phyloP scores from a whole-genome alignment of 805 yeast genomes.

The Candida broadrunensis region DNA sequence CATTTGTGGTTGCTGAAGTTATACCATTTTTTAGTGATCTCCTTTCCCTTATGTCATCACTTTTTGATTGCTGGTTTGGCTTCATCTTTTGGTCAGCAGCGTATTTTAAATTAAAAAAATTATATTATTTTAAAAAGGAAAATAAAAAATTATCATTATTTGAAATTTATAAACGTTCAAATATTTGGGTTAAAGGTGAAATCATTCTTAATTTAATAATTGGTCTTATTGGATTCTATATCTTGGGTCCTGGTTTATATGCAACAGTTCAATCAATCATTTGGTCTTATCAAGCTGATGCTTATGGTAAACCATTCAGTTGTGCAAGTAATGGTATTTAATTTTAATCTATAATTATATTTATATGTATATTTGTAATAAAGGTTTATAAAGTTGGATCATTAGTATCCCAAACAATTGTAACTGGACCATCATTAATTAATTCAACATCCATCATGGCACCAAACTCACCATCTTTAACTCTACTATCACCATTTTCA shows the following conservation, averaged over 20 bases:
- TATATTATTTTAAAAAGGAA: conserved; percentile 14
- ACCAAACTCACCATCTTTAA: conserved; percentile 88
- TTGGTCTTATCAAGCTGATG: conserved; percentile 44
- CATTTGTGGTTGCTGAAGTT: conserved; percentile 60
- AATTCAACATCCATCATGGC: conserved; percentile 95
- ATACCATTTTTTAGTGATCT: conserved; percentile 63
- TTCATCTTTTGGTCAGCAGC: conserved; percentile 65
- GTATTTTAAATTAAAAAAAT: conserved; percentile 41
- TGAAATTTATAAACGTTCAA: conserved; percentile 23
- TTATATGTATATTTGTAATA: not conserved
- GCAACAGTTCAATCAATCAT: conserved; percentile 55
- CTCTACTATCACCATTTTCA: conserved; percentile 32
- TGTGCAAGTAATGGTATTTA: conserved; percentile 35
- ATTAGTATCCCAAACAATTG: conserved; percentile 75
- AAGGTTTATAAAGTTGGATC: conserved; percentile 20
- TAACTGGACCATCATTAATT: conserved; percentile 91
- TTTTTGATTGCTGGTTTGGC: conserved; percentile 67
- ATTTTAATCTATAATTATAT: not conserved
- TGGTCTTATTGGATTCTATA: conserved; percentile 48
- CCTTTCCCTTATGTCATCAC: conserved; percentile 55
- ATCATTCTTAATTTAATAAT: conserved; percentile 32
- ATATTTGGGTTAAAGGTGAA: conserved; percentile 32
- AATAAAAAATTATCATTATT: conserved; percentile 19
- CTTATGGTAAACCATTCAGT: conserved; percentile 50
- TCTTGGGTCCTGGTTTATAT: conserved; percentile 59